Evolutionary conservation across 1,139 yeast genomes (phyloP).

Genomic region (Zygosaccharomyces pseudobailii): DNA sequence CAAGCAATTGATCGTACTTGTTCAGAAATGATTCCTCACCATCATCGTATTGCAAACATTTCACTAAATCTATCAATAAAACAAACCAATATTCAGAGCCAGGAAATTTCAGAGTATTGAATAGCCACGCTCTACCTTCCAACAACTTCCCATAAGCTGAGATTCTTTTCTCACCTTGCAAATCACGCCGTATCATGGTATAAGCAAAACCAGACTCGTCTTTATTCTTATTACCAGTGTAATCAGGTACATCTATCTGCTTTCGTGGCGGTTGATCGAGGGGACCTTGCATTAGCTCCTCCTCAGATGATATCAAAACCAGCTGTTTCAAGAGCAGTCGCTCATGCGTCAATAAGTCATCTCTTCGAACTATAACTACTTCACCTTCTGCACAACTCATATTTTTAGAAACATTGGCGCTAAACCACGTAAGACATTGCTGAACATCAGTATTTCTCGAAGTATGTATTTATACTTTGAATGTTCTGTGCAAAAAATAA

Average conservation of each 20-base stretch:
- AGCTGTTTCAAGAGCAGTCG: conserved; percentile 14
- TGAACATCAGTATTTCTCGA: no score
- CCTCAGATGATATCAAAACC: conserved; percentile 9
- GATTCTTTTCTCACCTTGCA: conserved; percentile 71
- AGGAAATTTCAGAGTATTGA: conserved; percentile 54
- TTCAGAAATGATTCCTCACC: conserved; percentile 15
- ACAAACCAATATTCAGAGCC: conserved; percentile 17
- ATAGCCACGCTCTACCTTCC: conserved; percentile 71
- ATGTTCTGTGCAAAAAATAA: no score
- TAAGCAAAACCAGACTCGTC: conserved; percentile 13
- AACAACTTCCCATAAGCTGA: conserved; percentile 57
- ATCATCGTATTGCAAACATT: conserved; percentile 14
- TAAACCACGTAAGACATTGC: background rate
- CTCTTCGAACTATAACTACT: conserved; percentile 5
- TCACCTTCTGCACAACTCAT: conserved; percentile 8
- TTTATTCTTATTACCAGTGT: conserved; percentile 33
- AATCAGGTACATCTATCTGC: conserved; percentile 14
- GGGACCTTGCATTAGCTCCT: conserved; percentile 21
- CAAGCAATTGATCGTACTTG: conserved; percentile 18
- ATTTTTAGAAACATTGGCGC: background rate
- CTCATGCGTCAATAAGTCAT: conserved; percentile 11
- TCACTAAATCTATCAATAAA: conserved; percentile 21
- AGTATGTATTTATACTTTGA: no score
- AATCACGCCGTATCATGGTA: conserved; percentile 46
- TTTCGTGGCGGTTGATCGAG: conserved; percentile 16